Base-by-base conservation (phyloP, 371 early-diverging fungal genomes). In the Zychaea mexicana region DNA sequence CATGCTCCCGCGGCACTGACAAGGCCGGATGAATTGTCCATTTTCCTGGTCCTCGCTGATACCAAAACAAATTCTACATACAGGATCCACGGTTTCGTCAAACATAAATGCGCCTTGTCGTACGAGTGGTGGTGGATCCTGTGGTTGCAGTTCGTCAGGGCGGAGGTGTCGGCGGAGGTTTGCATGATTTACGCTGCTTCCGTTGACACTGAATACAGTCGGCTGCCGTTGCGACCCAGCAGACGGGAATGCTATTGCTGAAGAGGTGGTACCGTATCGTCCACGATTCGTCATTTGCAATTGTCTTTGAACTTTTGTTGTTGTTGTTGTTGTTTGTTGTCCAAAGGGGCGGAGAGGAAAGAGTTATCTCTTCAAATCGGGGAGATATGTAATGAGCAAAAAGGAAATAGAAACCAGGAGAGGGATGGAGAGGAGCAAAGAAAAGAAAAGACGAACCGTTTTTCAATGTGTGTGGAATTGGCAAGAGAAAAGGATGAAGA, bases 31-130 rank as follows among this genome's bases (percentile, higher is more conserved):
- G 54, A 61, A 30, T 5, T 36, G 49, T 38, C 49, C 19, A 31
- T 26, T 21, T 19, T 64, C 64, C 13, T 21, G 2, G 3, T 33
- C 64, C 26, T 47, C 57, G 8, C n/a, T 42, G 12, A 28, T 24
- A 12, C 42, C 54, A 13, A 28, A 47, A 33, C 57, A 63, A 10
- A 63, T 57, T 27, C 42, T 27, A 31, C 26, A 22, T 13, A 28
- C 10, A 19, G 24, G 26, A 33, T 59, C 46, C 0, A 19, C 3
- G 30, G 31, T 30, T 19, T 42, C 32, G 47, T 46, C 60, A 1
- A 12, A 9, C 13, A 59, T 28, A 22, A 64, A 64, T 21, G 64
- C 64, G 12, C 45, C 47, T 49, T 64, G 64, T 15, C 64, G 42
- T 21, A 21, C 26, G 9, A 64, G 38, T 21, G 31, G 57, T n/a